Conservation (phyloP, 2,329 filamentous ascomycete species). For the Beauveria asiatica region DNA sequence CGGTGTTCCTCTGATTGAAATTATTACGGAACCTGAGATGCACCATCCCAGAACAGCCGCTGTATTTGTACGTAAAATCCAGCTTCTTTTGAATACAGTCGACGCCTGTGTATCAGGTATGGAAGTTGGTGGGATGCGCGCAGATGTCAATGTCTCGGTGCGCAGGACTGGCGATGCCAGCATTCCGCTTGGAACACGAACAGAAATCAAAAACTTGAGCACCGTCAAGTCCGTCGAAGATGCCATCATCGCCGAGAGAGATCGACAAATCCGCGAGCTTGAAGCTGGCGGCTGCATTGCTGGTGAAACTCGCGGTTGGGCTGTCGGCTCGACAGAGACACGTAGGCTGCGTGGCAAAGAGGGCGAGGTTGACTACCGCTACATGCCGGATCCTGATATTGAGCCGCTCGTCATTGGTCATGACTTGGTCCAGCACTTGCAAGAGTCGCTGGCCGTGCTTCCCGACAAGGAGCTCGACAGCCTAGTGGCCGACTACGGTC, state of each 20-base stretch:
- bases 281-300: conserved; percentile 65
- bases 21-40: conserved; percentile 85
- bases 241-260: conserved; percentile 82
- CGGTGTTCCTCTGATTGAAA: conserved; percentile 84
- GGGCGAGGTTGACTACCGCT: conserved; percentile 93
- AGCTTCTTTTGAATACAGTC: conserved; percentile 67
- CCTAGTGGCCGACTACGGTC: conserved; percentile 53
- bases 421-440: conserved; percentile 59
- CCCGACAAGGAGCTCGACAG: conserved; percentile 63
- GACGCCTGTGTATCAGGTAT: conserved; percentile 86
- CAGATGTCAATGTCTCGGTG: conserved; percentile 93
- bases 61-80: conserved; percentile 81
- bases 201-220: conserved; percentile 95
- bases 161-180: conserved; percentile 42
- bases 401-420: conserved; percentile 66
- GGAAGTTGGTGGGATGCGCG: conserved; percentile 83
- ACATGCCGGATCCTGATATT: conserved; percentile 96
- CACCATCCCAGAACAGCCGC: conserved; percentile 82
- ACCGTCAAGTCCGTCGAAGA: conserved; percentile 94
- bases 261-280: conserved; percentile 76
- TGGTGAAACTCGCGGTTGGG: conserved; percentile 91
- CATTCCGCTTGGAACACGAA: conserved; percentile 64
- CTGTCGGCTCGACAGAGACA: conserved; percentile 74
- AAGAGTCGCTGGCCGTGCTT: conserved; percentile 54
- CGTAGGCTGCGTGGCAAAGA: conserved; percentile 81